Conservation (phyloP, 192 early-diverging fungal species). For the Dissophora ornata region DNA sequence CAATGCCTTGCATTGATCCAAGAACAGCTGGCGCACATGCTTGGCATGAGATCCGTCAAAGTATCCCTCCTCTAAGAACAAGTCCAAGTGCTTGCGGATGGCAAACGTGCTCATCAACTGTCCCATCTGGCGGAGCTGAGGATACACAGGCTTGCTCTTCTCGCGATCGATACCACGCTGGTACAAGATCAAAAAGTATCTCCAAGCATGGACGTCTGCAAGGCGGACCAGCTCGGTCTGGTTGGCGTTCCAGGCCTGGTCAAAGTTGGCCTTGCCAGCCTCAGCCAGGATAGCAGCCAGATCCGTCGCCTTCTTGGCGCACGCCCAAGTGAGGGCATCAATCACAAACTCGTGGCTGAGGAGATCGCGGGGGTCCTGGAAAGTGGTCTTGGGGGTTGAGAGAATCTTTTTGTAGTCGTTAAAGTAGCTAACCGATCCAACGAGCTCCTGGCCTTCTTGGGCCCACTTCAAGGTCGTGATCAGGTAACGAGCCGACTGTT, state of each 20-base stretch:
- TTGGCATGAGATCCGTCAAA: slow-evolving; percentile 58
- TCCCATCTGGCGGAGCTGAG: slow-evolving; percentile 56
- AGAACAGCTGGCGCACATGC: slow-evolving; percentile 52
- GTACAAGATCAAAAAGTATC: slow-evolving; percentile 49
- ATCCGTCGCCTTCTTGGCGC: slow-evolving; percentile 49
- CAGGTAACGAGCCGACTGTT: slow-evolving; percentile 64
- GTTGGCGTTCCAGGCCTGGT: slow-evolving; percentile 50
- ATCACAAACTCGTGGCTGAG: slow-evolving; percentile 49
- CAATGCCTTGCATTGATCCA: slow-evolving; percentile 57
- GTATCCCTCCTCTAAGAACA: slow-evolving; percentile 64
- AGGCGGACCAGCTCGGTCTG: slow-evolving; percentile 47
- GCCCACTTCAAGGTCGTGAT: slow-evolving; percentile 47
- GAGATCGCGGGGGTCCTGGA: slow-evolving; percentile 54
- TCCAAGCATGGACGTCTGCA: slow-evolving; percentile 52
- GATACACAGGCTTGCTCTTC: slow-evolving; percentile 44
- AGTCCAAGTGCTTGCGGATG: slow-evolving; percentile 53
- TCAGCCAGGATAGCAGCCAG: slow-evolving; percentile 20
- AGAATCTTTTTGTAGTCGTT: slow-evolving; percentile 53
- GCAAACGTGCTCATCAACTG: slow-evolving; percentile 59
- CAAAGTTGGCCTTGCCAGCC: slow-evolving; percentile 35
- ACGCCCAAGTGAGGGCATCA: slow-evolving; percentile 56
- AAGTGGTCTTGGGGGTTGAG: slow-evolving; percentile 24
- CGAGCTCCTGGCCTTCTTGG: slow-evolving; percentile 39
- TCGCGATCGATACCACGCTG: slow-evolving; percentile 37
- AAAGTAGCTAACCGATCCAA: slow-evolving; percentile 55